These are phyloP conservation scores for Stentor roeselii DNA, from an alignment of 73 alveolate species.

Conservation along the genomic window DNA sequence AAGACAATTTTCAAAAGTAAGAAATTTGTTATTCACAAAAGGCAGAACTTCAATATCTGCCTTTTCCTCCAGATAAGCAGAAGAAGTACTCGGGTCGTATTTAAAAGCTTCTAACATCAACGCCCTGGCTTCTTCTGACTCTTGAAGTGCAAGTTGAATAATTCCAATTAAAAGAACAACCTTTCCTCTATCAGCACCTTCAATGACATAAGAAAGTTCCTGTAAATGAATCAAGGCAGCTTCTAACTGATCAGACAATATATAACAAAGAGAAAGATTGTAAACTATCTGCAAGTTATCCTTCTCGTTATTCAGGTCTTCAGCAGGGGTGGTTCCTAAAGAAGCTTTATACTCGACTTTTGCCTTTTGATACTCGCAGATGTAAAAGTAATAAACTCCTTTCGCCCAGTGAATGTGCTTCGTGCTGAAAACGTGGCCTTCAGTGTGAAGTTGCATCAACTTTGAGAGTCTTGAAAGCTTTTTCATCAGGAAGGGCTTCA, in stretches of 20 bases:
- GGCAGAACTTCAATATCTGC: slow-evolving; percentile 23
- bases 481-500: neutral
- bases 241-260: neutral
- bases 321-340: neutral
- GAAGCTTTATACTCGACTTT: neutral
- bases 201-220: neutral
- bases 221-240: slow-evolving; percentile 18
- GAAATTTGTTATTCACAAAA: slow-evolving; percentile 32
- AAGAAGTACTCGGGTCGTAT: neutral
- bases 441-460: slow-evolving; percentile 11
- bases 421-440: slow-evolving; percentile 39
- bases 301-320: neutral
- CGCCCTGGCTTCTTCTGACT: neutral
- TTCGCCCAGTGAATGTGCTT: slow-evolving; percentile 36
- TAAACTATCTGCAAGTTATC: neutral
- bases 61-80: slow-evolving; percentile 18
- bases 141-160: neutral
- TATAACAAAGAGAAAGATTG: slow-evolving; percentile 10
- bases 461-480: neutral
- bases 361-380: slow-evolving; percentile 27
- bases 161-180: neutral
- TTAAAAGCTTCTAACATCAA: neutral
- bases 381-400: slow-evolving; percentile 43
- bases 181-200: slow-evolving; percentile 21
- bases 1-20: slow-evolving; percentile 12